A percentile compares a stretch with the other conserved stretches of the same genome.
phyloP scores from a whole-genome alignment of 768 basidiomycete species.

The Mycena rosella region DNA sequence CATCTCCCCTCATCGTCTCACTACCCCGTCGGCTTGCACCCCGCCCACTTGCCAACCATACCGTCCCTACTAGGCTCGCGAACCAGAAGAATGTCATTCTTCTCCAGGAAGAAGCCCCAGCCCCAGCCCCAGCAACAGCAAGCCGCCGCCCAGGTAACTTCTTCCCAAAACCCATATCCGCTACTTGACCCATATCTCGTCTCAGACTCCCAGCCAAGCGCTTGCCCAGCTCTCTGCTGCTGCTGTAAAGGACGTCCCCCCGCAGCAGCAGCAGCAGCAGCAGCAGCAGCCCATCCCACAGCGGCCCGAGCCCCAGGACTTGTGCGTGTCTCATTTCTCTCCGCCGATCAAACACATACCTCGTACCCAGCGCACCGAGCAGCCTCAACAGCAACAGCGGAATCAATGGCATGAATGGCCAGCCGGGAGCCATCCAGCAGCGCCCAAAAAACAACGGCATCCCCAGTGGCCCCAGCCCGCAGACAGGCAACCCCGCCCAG shows the following conservation, averaged over 20 bases:
- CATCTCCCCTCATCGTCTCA: neutral
- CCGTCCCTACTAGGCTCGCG: constrained; percentile 73
- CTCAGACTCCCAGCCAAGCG: constrained; percentile 75
- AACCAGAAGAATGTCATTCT: constrained; percentile 92
- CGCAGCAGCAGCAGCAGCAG: constrained; percentile 45
- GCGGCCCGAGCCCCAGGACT: constrained; percentile 36
- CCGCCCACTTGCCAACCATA: constrained; percentile 56
- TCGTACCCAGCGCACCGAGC: constrained; percentile 38
- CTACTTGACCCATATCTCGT: neutral
- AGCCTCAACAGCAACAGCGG: constrained; percentile 39
- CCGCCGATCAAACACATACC: constrained; percentile 18
- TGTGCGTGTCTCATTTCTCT: constrained; percentile 38
- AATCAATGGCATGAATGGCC: constrained; percentile 32
- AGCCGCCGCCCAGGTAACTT: constrained; percentile 47
- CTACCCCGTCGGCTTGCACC: neutral
- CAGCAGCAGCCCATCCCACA: constrained; percentile 40
- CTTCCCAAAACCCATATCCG: neutral
- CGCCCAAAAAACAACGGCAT: constrained; percentile 24
- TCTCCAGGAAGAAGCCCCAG: constrained; percentile 87
- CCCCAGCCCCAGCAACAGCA: constrained; percentile 59
- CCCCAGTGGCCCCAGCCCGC: constrained; percentile 14
- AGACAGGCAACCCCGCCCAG: constrained; percentile 9
- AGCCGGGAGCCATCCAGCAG: constrained; percentile 21
- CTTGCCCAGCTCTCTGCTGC: constrained; percentile 67
- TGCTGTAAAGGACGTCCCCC: constrained; percentile 38